phyloP scores from a whole-genome alignment of 306 rosid genomes.

The Vigna nakashimae region DNA sequence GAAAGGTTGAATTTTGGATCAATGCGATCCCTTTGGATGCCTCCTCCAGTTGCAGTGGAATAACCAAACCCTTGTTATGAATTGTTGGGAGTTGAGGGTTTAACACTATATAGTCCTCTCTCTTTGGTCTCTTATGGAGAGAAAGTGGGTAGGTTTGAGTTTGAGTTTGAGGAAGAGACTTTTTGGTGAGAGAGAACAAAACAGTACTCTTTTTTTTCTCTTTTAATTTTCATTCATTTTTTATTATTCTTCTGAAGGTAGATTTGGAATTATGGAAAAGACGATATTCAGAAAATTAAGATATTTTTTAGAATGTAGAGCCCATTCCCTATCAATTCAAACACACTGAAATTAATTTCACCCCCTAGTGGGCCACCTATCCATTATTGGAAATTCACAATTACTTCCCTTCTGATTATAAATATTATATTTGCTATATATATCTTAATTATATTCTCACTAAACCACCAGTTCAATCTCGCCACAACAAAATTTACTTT shows the following conservation, averaged over 20 bases:
- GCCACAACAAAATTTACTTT: no score
- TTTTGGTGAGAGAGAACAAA: conserved; percentile 5
- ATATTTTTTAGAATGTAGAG: conserved; percentile 34
- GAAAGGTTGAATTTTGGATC: conserved; percentile 42
- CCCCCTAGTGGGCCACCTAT: conserved; percentile 39
- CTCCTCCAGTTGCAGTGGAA: conserved; percentile 51
- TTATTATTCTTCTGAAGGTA: not conserved
- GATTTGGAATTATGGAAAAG: not conserved
- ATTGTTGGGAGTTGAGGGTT: conserved; percentile 4
- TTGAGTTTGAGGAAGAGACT: conserved; percentile 6
- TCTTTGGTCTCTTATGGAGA: not conserved
- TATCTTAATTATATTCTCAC: no score
- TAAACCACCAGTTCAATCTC: no score
- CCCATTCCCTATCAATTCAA: conserved; percentile 43
- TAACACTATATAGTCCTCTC: not conserved
- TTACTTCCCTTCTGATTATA: not conserved
- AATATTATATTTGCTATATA: no score
- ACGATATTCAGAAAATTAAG: not conserved
- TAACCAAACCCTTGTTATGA: conserved; percentile 10
- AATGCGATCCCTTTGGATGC: conserved; percentile 63
- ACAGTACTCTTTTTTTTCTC: not conserved
- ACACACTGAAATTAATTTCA: conserved; percentile 35
- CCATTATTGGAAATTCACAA: conserved; percentile 50
- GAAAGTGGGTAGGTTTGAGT: conserved; percentile 40
- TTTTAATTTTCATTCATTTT: not conserved